Percentiles rank a stretch among this genome's conserved stretches.
These are phyloP conservation scores for Microsporum canis DNA, from an alignment of 2,329 filamentous ascomycete species.

Conservation along the genomic window DNA sequence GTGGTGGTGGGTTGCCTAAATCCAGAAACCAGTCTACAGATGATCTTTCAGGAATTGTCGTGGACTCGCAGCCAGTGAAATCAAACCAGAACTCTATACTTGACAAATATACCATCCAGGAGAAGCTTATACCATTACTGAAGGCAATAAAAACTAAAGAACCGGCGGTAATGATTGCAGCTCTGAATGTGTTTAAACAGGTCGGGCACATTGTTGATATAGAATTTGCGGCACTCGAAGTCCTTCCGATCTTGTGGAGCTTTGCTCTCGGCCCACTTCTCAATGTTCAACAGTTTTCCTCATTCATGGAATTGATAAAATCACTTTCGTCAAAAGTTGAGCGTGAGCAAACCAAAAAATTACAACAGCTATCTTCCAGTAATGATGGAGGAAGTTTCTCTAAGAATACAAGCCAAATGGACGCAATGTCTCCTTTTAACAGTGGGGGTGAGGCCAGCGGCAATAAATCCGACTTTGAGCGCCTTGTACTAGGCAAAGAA, in stretches of 20 bases:
- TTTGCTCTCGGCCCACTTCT: constrained; percentile 87
- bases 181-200: constrained; percentile 70
- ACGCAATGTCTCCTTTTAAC: constrained; percentile 17
- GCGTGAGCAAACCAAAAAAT: constrained; percentile 74
- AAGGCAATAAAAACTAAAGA: constrained; percentile 96
- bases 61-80: constrained; percentile 36
- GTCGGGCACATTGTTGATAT: constrained; percentile 72
- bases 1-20: constrained; percentile 61
- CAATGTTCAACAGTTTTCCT: constrained; percentile 74
- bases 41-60: constrained; percentile 59
- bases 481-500: constrained; percentile 66
- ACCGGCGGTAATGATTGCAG: constrained; percentile 92
- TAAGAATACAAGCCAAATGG: constrained; percentile 21
- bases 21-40: constrained; percentile 43
- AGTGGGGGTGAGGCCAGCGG: constrained; percentile 39
- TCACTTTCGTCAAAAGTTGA: constrained; percentile 68
- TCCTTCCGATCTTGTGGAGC: constrained; percentile 78
- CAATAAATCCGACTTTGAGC: constrained; percentile 71
- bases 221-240: constrained; percentile 85
- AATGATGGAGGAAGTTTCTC: constrained; percentile 41
- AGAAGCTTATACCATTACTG: constrained; percentile 85
- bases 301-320: constrained; percentile 84
- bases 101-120: constrained; percentile 97
- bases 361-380: constrained; percentile 66
- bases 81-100: constrained; percentile 59